Evolutionary conservation across 495 filamentous ascomycete genomes (phyloP).

Genomic region (Hypoxylon fuscum): DNA sequence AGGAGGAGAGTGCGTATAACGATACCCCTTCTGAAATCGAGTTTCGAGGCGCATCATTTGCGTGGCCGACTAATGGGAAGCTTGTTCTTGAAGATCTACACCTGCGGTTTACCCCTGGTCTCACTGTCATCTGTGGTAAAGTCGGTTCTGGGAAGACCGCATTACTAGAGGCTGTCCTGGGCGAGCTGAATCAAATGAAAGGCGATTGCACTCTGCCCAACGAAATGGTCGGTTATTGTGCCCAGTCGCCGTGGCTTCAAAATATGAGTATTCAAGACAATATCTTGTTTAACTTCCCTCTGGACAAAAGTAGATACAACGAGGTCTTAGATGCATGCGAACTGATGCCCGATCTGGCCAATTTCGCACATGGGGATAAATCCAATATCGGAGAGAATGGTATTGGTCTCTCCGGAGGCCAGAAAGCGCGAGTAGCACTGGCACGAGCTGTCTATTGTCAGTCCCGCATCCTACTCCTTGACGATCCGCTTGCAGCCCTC

Average conservation of each 20-base stretch:
- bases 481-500: slow-evolving; percentile 93
- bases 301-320: slow-evolving; percentile 84
- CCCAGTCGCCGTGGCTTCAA: slow-evolving; percentile 88
- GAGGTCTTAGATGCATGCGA: slow-evolving; percentile 91
- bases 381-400: slow-evolving; percentile 96
- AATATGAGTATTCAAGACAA: slow-evolving; percentile 91
- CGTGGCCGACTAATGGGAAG: slow-evolving; percentile 73
- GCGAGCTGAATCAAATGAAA: slow-evolving; percentile 73
- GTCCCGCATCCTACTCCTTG: slow-evolving; percentile 90
- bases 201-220: slow-evolving; percentile 69
- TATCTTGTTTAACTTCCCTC: slow-evolving; percentile 78
- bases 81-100: slow-evolving; percentile 71
- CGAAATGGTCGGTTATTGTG: slow-evolving; percentile 81
- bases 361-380: slow-evolving; percentile 89
- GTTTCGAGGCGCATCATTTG: slow-evolving; percentile 72
- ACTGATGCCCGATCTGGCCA: slow-evolving; percentile 86
- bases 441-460: slow-evolving; percentile 94
- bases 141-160: slow-evolving; percentile 86
- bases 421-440: slow-evolving; percentile 91
- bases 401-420: slow-evolving; percentile 93
- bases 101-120: slow-evolving; percentile 67
- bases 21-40: slow-evolving; percentile 49
- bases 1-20: slow-evolving; percentile 49
- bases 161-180: slow-evolving; percentile 78
- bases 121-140: slow-evolving; percentile 72